Base-by-base conservation (phyloP, 495 filamentous ascomycete genomes). In the Hypoxylon trugodes region DNA sequence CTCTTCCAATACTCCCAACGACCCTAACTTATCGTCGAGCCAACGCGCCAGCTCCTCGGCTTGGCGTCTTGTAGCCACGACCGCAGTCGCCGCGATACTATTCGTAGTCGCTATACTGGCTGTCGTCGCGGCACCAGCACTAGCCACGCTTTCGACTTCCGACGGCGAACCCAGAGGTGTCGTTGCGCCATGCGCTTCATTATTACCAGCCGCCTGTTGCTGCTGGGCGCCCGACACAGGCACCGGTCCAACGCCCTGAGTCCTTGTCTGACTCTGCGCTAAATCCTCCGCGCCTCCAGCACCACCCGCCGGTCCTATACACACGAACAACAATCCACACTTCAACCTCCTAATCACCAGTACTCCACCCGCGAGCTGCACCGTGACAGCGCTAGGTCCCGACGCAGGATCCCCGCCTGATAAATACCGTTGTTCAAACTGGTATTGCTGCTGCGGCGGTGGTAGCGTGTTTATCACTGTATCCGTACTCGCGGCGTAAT, bases 261-360 rank as follows among this genome's bases (percentile, higher is more conserved):
- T n/a, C 19, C 38, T 46, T 32, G 0, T 28, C 33, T 4, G 26
- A 16, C 45, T 30, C 28, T 30, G 28, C 12, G 25, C 6, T 7
- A 28, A 26, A 7, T 24, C 22, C 9, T 38, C 13, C 6, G 43
- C 61, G 5, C 35, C 30, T 8, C 25, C 24, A n/a, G 46, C 66
- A 0, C 16, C 35, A 8, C 53, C 45, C 2, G 59, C 50, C n/a
- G 78, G 77, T n/a, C 82, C 81, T 41, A 83, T 73, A 61, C 79
- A 82, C 41, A 85, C 75, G 58, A 84, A 82, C 32, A 85, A 61
- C 56, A 85, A 73, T 10, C 80, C 81, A 70, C 81, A 82, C 4
- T 64, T 60, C 43, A 85, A 70, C 0, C 69, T 68, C 2, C 82
- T 71, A 35, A 85, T 79, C 26, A 80, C 70, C 50, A 85, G 77